Conservation (phyloP, 441 rosid species). For the Adansonia grandidieri region DNA sequence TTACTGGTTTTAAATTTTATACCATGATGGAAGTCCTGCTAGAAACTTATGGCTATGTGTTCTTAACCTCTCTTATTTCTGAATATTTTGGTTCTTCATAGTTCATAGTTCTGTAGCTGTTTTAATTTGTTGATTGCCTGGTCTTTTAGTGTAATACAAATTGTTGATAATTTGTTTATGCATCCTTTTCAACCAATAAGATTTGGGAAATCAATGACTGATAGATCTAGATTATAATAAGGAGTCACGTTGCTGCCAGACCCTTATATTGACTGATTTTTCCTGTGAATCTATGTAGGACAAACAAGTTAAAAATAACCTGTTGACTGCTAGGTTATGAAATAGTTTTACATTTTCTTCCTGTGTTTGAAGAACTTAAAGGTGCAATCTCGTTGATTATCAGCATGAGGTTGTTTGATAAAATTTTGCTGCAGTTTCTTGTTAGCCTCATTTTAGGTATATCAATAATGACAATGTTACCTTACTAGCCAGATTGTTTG, state of each 20-base stretch:
- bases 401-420: conserved; percentile 1
- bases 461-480: background rate
- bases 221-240: background rate
- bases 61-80: background rate
- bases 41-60: conserved; percentile 13
- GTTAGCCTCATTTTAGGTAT: background rate
- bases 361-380: conserved; percentile 20
- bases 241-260: background rate
- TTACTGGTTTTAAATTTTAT: conserved; percentile 2
- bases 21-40: background rate
- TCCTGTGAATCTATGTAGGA: background rate
- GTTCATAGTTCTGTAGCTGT: background rate
- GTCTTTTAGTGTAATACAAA: background rate
- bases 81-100: conserved; percentile 1
- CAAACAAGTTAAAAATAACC: background rate
- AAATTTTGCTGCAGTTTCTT: background rate
- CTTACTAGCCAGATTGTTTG: conserved; percentile 10
- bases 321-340: conserved; percentile 2
- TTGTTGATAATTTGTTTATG: background rate
- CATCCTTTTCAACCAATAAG: conserved; percentile 15
- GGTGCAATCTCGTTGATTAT: background rate
- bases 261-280: background rate
- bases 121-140: background rate
- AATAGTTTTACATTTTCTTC: conserved; percentile 11
- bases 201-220: background rate